A percentile compares a stretch with the other conserved stretches of the same genome.
These are phyloP conservation scores for Chytriomyces sp. DNA, from an alignment of 192 early-diverging fungal species.

Conservation along the genomic window DNA sequence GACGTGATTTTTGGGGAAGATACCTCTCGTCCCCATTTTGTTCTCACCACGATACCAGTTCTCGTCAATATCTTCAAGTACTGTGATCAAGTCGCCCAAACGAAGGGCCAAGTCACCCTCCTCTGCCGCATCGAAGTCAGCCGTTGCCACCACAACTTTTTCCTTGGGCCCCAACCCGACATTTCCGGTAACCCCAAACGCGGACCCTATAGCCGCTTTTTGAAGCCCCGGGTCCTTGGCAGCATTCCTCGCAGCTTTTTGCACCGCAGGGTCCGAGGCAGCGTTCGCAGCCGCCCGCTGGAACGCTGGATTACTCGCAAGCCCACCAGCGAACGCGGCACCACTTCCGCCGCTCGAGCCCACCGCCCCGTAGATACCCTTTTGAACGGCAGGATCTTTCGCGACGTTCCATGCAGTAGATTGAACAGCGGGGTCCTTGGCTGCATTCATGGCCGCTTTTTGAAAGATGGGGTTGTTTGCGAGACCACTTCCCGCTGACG, in stretches of 20 bases:
- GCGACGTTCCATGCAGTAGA: slow-evolving; percentile 4
- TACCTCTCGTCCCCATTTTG: not conserved
- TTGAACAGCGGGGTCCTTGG: slow-evolving; percentile 1
- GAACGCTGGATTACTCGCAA: slow-evolving; percentile 10
- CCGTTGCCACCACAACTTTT: slow-evolving; percentile 8
- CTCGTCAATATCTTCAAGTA: slow-evolving; percentile 23
- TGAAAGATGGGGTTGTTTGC: not conserved
- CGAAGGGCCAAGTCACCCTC: slow-evolving; percentile 1
- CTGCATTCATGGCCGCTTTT: not conserved
- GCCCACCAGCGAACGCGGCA: not conserved
- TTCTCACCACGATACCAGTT: slow-evolving; percentile 18
- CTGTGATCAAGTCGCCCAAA: slow-evolving; percentile 22
- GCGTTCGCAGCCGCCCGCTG: slow-evolving; percentile 11
- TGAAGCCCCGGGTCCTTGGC: not conserved
- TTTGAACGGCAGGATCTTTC: slow-evolving; percentile 14
- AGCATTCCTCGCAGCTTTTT: not conserved
- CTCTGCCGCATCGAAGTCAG: slow-evolving; percentile 22
- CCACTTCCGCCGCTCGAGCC: no score
- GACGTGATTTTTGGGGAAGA: slow-evolving; percentile 27
- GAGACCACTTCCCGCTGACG: no score
- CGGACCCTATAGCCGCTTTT: not conserved
- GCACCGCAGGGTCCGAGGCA: not conserved
- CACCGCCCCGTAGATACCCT: not conserved
- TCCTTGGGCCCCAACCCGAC: not conserved
- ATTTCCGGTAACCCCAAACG: not conserved